Base-by-base conservation (phyloP, 345 rosid species). In the Eucalyptus cloeziana region DNA sequence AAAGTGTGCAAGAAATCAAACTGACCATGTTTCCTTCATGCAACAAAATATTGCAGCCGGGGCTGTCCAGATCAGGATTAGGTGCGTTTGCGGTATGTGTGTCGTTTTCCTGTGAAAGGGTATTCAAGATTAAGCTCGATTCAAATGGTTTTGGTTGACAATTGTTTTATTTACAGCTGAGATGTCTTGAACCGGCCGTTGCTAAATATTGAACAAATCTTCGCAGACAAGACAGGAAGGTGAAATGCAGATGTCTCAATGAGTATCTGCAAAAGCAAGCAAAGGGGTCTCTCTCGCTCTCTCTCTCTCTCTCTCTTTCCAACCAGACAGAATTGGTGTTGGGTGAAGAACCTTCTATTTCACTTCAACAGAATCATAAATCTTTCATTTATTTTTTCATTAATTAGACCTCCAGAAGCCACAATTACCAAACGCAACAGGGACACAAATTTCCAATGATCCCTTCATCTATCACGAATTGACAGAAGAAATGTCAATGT, bases 211-310 rank as follows among this genome's bases (percentile, higher is more conserved):
- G 85, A 40, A 40, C 27, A 21, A 40, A 40, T 52, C 95, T 93
- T 93, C 21, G 87, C 79, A 44, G 40, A 86, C 89, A 94, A 94
- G 96, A 7, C 88, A 91, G 95, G 95, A 93, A 91, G 96, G 93
- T 94, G 93, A 90, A 89, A 89, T 88, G 89, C 87, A 88, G 90
- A 89, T 90, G 88, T 93, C 92, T 90, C 45, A 14, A 13, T 89
- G 80, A 17, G 86, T 27, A 85, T 85, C 85, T 76, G 85, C 85
- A 91, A 94, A 94, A 93, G 96, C 95, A 92, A 95, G 88, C 93
- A 90, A 76, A 76, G 85, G 47, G 85, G 13, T 62, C 24, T 69
- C 83, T 3, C 8, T 33, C 37, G 14, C 62, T 14, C 69, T 27
- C 79, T 31, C 79, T 31, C 44, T 33, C 79, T 67, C 71, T 30